These are phyloP conservation scores for Avicennia marina DNA, from an alignment of 257 asterid genomes.

Conservation along the genomic window DNA sequence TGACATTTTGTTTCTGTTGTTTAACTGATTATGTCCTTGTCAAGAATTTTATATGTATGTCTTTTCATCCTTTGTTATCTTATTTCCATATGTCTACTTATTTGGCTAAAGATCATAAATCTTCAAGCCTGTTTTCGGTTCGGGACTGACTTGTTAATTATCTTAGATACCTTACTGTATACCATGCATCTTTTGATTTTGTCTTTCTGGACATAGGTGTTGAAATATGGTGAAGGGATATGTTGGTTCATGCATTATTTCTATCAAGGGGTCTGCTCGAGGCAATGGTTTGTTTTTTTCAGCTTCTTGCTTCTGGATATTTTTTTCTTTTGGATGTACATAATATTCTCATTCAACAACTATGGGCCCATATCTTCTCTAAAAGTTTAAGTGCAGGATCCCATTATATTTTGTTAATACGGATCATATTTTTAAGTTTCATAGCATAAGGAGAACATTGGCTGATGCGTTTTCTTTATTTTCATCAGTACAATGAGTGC, in stretches of 20 bases:
- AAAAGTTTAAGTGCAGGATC: not conserved
- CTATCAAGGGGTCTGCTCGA: conserved; percentile 73
- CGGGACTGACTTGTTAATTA: not conserved
- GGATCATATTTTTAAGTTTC: not conserved
- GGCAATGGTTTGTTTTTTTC: conserved; percentile 68
- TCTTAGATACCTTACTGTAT: conserved; percentile 9
- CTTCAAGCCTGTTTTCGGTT: conserved; percentile 8
- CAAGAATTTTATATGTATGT: not conserved
- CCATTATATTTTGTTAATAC: not conserved
- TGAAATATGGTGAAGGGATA: conserved; percentile 61
- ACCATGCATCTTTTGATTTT: conserved; percentile 12
- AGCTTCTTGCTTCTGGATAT: too few relatives aligned
- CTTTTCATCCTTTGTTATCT: conserved; percentile 2
- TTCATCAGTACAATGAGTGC: not conserved
- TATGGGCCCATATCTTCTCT: not conserved
- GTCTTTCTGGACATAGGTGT: conserved; percentile 35
- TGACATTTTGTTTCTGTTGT: not conserved
- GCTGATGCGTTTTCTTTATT: not conserved
- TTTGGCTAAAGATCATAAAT: conserved; percentile 5
- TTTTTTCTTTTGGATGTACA: not conserved
- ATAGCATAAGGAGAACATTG: not conserved
- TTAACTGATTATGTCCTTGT: not conserved
- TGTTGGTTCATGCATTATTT: conserved; percentile 77
- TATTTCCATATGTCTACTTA: conserved; percentile 11
- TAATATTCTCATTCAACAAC: not conserved